phyloP scores from a whole-genome alignment of 2,329 filamentous ascomycete genomes.

The Neopestalotiopsis sp. region DNA sequence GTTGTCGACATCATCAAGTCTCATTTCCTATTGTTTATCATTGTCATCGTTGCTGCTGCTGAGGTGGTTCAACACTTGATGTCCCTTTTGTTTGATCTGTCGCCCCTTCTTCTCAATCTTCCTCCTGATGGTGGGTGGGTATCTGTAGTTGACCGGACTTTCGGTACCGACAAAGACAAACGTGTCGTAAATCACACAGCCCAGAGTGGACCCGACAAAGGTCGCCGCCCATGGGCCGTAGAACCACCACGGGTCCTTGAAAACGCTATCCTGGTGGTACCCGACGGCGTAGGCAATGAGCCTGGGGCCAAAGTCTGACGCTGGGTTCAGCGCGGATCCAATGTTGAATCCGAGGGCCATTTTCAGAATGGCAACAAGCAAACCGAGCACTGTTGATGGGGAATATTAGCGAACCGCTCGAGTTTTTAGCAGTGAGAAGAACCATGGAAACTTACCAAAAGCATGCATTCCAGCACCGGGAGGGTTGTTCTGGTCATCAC shows the following conservation, averaged over 20 bases:
- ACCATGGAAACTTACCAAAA: slow-evolving; percentile 26
- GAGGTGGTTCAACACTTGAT: not conserved
- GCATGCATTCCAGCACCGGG: slow-evolving; percentile 44
- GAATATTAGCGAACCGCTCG: not conserved
- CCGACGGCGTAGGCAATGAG: slow-evolving; percentile 39
- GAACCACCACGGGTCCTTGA: slow-evolving; percentile 38
- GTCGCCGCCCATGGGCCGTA: slow-evolving; percentile 33
- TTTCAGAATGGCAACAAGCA: slow-evolving; percentile 41
- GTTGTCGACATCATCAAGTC: not conserved
- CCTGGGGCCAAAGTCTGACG: slow-evolving; percentile 42
- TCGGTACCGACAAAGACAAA: slow-evolving; percentile 38
- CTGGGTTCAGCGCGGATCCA: slow-evolving; percentile 43
- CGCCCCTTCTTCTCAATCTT: slow-evolving; percentile 6
- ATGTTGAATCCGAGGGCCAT: slow-evolving; percentile 44
- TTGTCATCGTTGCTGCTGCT: not conserved
- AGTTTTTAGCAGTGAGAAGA: not conserved
- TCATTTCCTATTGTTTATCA: not conserved
- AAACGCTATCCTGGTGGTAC: slow-evolving; percentile 34
- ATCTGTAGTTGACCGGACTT: slow-evolving; percentile 34
- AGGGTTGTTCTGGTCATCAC: slow-evolving; percentile 44
- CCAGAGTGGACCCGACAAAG: slow-evolving; percentile 34
- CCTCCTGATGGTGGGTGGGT: not conserved
- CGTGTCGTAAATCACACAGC: slow-evolving; percentile 37
- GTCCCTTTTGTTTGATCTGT: not conserved
- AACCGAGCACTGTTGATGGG: slow-evolving; percentile 34